A percentile compares a stretch with the other conserved stretches of the same genome.
Evolutionary conservation across 2,329 filamentous ascomycete species (phyloP).

Genomic region (Atkinsonella hypoxylon): DNA sequence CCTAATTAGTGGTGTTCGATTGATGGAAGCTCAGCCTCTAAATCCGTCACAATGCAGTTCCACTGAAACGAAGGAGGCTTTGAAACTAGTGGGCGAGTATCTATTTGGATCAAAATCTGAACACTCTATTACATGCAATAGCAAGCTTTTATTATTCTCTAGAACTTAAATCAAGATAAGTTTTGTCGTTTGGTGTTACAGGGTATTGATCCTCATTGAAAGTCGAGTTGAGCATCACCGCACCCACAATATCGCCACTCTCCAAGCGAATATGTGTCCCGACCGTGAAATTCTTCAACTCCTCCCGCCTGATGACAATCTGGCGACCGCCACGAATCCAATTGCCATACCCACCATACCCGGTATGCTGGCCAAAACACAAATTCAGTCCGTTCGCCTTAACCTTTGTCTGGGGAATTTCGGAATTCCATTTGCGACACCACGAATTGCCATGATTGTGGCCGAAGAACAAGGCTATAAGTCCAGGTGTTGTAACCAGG

Average conservation of each 20-base stretch:
- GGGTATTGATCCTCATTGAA: slow-evolving; percentile 42
- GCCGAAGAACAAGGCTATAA: slow-evolving; percentile 48
- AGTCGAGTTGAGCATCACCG: slow-evolving; percentile 41
- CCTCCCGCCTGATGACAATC: slow-evolving; percentile 33
- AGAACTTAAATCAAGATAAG: slow-evolving; percentile 3
- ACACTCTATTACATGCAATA: no score
- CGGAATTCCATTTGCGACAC: slow-evolving; percentile 38
- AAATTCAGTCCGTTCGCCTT: slow-evolving; percentile 31
- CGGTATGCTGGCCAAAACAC: slow-evolving; percentile 53
- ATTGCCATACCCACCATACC: slow-evolving; percentile 57
- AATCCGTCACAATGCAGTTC: no score
- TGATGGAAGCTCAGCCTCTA: no score
- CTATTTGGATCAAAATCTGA: no score
- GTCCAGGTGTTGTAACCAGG: slow-evolving; percentile 37
- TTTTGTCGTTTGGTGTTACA: slow-evolving; percentile 21
- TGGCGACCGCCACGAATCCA: slow-evolving; percentile 51
- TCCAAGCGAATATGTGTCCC: slow-evolving; percentile 53
- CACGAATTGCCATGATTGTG: slow-evolving; percentile 55
- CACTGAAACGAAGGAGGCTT: no score
- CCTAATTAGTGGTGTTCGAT: no score
- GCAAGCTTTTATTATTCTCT: no score
- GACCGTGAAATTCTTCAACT: slow-evolving; percentile 26
- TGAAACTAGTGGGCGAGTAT: no score
- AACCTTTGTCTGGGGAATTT: slow-evolving; percentile 19
- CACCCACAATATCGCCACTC: slow-evolving; percentile 30